A percentile compares a stretch with the other conserved stretches of the same genome.
These are phyloP conservation scores for Rhodotorula sp. DNA, from an alignment of 1,284 basidiomycete genomes.

Conservation along the genomic window DNA sequence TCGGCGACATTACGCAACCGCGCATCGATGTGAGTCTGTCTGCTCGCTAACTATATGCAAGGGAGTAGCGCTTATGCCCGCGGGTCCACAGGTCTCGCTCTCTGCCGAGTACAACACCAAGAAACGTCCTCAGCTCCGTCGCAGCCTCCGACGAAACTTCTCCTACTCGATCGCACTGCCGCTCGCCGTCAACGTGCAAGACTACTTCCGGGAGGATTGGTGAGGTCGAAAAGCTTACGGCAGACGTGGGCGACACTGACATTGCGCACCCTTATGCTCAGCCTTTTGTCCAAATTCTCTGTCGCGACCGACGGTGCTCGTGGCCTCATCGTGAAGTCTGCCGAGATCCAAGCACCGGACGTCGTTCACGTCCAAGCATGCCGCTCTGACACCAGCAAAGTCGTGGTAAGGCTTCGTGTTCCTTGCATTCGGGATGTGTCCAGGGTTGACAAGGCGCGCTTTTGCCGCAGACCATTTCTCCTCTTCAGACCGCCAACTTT, in stretches of 20 bases:
- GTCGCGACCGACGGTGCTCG: slow-evolving; percentile 69
- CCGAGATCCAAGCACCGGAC: slow-evolving; percentile 54
- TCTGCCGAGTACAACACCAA: slow-evolving; percentile 63
- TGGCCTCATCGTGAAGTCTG: slow-evolving; percentile 64
- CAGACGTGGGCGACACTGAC: too few species aligned
- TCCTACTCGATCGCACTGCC: slow-evolving; percentile 66
- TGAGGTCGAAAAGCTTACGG: slow-evolving; percentile 38
- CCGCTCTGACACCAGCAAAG: not conserved
- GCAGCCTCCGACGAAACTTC: slow-evolving; percentile 58
- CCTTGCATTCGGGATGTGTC: too few species aligned
- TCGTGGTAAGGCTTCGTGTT: slow-evolving; percentile 36
- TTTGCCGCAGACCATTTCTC: slow-evolving; percentile 61
- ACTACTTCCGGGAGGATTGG: slow-evolving; percentile 74
- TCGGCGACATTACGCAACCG: slow-evolving; percentile 11
- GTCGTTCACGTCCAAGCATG: slow-evolving; percentile 26
- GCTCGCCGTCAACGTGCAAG: slow-evolving; percentile 76
- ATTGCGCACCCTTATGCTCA: slow-evolving; percentile 45
- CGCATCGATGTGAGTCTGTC: slow-evolving; percentile 5
- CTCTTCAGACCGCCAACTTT: slow-evolving; percentile 65
- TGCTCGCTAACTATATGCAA: not conserved
- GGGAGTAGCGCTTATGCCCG: not conserved
- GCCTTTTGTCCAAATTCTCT: slow-evolving; percentile 74
- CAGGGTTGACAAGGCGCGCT: not conserved
- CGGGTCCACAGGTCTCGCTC: slow-evolving; percentile 54
- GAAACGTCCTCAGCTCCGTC: slow-evolving; percentile 56